phyloP scores from a whole-genome alignment of 1,284 basidiomycete genomes.

The Thecaphora thlaspeos region DNA sequence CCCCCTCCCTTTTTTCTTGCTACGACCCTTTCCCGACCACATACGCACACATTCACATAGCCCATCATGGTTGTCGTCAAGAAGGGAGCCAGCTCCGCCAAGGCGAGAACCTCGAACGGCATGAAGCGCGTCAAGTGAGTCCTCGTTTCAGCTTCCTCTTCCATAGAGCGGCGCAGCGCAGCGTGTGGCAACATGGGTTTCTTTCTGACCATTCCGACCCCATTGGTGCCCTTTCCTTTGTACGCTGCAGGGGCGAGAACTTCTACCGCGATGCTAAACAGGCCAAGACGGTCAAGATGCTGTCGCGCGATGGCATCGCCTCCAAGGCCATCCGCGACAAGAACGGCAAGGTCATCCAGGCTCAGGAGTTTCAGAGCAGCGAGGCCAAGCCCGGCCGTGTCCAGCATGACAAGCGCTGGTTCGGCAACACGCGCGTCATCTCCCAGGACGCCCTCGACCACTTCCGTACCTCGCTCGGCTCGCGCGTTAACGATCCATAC shows the following conservation, averaged over 20 bases:
- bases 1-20: too few relatives aligned
- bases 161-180: too few relatives aligned
- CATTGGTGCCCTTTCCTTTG: too few relatives aligned
- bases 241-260: slow-evolving; percentile 46
- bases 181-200: too few relatives aligned
- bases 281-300: slow-evolving; percentile 56
- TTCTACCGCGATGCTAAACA: slow-evolving; percentile 57
- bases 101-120: slow-evolving; percentile 39
- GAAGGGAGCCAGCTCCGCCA: slow-evolving; percentile 34
- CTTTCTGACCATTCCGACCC: too few relatives aligned
- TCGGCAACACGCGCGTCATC: slow-evolving; percentile 90
- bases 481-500: slow-evolving; percentile 54
- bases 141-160: too few relatives aligned
- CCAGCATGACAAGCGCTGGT: slow-evolving; percentile 57
- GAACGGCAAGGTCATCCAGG: slow-evolving; percentile 52
- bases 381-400: slow-evolving; percentile 56
- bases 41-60: too few relatives aligned
- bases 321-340: slow-evolving; percentile 54
- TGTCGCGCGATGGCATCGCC: slow-evolving; percentile 51
- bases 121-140: slow-evolving; percentile 31
- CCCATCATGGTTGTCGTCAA: slow-evolving; percentile 43
- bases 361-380: slow-evolving; percentile 52
- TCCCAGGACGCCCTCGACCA: slow-evolving; percentile 63
- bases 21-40: too few relatives aligned
- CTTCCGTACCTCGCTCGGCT: slow-evolving; percentile 52